Percentiles rank a stretch among this genome's conserved stretches.
Conservation (phyloP, 1,284 basidiomycete species). For the Blastosporella zonata region DNA sequence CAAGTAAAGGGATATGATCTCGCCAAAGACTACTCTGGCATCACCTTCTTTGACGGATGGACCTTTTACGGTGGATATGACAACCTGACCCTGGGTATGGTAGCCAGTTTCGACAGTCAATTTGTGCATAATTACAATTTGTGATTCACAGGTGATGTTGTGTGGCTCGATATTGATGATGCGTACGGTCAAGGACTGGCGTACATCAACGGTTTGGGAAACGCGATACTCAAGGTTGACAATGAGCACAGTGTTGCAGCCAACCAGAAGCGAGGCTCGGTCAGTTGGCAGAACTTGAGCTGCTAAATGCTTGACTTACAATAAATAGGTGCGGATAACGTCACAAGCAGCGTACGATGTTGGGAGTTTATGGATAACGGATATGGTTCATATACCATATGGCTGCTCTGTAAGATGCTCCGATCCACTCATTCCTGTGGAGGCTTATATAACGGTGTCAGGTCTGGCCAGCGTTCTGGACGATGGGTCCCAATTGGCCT, state of each 20-base stretch:
- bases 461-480: constrained; percentile 60
- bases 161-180: constrained; percentile 43
- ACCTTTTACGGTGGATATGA: constrained; percentile 53
- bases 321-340: constrained; percentile 46
- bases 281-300: constrained; percentile 25
- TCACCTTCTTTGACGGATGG: constrained; percentile 51
- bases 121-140: neutral
- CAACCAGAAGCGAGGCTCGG: constrained; percentile 56
- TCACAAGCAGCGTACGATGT: constrained; percentile 44
- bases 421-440: neutral
- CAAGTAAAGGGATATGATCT: constrained; percentile 4
- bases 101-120: neutral
- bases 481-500: constrained; percentile 53
- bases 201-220: constrained; percentile 49
- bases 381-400: constrained; percentile 58
- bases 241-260: constrained; percentile 49
- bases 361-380: constrained; percentile 60
- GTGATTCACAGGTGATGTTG: constrained; percentile 43
- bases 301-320: neutral
- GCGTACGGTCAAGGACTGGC: constrained; percentile 50
- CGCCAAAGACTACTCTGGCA: constrained; percentile 17
- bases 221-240: constrained; percentile 61
- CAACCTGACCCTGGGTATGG: constrained; percentile 47
- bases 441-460: constrained; percentile 9
- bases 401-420: constrained; percentile 42